Base-by-base conservation (phyloP, 257 asterid genomes). In the Solanum raphanifolium region DNA sequence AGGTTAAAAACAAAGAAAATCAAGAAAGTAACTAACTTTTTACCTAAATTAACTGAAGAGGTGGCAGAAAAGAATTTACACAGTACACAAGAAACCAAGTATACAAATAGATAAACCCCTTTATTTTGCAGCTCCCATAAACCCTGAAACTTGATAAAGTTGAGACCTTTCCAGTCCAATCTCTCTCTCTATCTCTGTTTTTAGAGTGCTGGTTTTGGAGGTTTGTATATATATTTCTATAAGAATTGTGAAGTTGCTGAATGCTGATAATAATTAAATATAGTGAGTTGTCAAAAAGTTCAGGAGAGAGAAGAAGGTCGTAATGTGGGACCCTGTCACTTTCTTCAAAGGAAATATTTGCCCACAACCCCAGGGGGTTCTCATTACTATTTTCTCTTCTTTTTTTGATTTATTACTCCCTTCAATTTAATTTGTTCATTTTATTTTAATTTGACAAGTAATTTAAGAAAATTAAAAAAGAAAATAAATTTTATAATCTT, bases 321-420 rank as follows among this genome's bases (percentile, higher is more conserved):
- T 35, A 68, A 86, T 87, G 91, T 93, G 94, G 95, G 93, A 18
- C 92, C 94, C 91, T 79, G 87, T 83, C 91, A 88, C 91, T 92
- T 65, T 92, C 90, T 87, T 89, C 88, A 87, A 83, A 89, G 68
- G 65, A 86, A 85, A 89, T 87, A 88, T 91, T 90, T 74, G 90
- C 92, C 90, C 90, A 91, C 68, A 23, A 31, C 66, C 86, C 39
- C 83, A 35, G 7, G 36, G 48, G 52, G 16, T 43, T 43, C 16
- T 43, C 52, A 43, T 1, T 43, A 12, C 52, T 12, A 43, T 43
- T 43, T 43, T 12, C 16, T 43, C 6, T 43, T 43, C 9, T 52
- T 41, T 43, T 43, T 41, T 41, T 41, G 46, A 41, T 41, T 41
- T 41, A 43, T 15, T 52, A 52, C 23, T 52, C 16, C 8, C 60